Evolutionary conservation across 169 alveolate species (phyloP).

Genomic region (Plasmodium malariae): DNA sequence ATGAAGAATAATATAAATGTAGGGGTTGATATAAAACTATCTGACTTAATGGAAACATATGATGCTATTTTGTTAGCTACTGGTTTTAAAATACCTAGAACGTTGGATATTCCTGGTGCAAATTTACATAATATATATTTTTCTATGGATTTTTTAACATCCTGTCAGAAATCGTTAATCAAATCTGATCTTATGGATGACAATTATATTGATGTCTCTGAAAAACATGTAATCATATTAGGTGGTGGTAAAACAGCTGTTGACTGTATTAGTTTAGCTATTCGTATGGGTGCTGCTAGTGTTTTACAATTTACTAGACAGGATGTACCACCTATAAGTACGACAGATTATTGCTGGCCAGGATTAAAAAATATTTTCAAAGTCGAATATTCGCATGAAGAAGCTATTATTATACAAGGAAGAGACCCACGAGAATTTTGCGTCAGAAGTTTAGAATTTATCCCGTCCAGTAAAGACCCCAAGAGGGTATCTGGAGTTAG

Average conservation of each 20-base stretch:
- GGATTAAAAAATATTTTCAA: slow-evolving; percentile 59
- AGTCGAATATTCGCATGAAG: slow-evolving; percentile 84
- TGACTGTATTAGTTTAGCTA: slow-evolving; percentile 83
- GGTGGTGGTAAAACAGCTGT: slow-evolving; percentile 89
- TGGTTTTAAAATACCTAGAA: slow-evolving; percentile 77
- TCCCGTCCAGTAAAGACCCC: slow-evolving; percentile 79
- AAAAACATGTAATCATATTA: slow-evolving; percentile 81
- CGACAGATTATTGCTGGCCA: slow-evolving; percentile 76
- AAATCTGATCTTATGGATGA: slow-evolving; percentile 75
- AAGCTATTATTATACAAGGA: slow-evolving; percentile 80
- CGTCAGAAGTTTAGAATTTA: slow-evolving; percentile 79
- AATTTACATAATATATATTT: slow-evolving; percentile 77
- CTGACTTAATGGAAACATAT: slow-evolving; percentile 63
- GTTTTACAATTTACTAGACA: slow-evolving; percentile 84
- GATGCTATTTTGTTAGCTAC: slow-evolving; percentile 84
- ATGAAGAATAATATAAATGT: slow-evolving; percentile 71
- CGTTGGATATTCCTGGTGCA: slow-evolving; percentile 71
- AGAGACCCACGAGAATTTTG: slow-evolving; percentile 83
- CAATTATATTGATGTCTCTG: slow-evolving; percentile 78
- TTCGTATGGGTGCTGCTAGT: slow-evolving; percentile 83
- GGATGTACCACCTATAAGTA: slow-evolving; percentile 61
- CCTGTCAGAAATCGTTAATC: slow-evolving; percentile 77
- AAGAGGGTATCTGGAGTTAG: slow-evolving; percentile 78
- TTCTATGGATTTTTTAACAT: slow-evolving; percentile 81
- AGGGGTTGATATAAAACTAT: slow-evolving; percentile 53